These are phyloP conservation scores for Agaricus sinodeliciosus DNA, from an alignment of 768 basidiomycete genomes.

Conservation along the genomic window DNA sequence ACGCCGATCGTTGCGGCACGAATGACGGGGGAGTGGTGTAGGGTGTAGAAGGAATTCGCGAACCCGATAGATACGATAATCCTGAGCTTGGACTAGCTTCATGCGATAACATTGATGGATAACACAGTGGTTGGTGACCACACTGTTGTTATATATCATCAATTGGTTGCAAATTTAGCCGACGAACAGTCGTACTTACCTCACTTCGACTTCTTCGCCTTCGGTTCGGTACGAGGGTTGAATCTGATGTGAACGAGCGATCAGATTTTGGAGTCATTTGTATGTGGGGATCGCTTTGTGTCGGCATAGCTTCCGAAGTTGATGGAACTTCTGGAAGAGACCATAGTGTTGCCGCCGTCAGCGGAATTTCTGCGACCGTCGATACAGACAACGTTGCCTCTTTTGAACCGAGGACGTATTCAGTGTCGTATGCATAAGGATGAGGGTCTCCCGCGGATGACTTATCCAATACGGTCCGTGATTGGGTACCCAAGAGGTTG, in stretches of 20 bases:
- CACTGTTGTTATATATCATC: background rate
- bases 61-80: background rate
- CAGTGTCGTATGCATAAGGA: background rate
- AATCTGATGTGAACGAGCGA: background rate
- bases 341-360: background rate
- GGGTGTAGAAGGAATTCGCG: background rate
- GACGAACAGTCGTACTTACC: background rate
- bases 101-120: background rate
- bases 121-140: background rate
- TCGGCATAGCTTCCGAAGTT: background rate
- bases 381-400: background rate
- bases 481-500: background rate
- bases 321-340: background rate
- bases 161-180: no score
- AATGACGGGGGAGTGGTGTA: background rate
- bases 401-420: background rate
- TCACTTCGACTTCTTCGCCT: slow-evolving; percentile 8
- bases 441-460: background rate
- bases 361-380: background rate
- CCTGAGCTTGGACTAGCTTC: no score
- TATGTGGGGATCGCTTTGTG: background rate
- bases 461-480: background rate
- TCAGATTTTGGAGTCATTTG: background rate
- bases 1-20: background rate
- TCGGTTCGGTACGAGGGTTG: slow-evolving; percentile 1